Conservation (phyloP, 352 stramenopile genomes). For the Thraustochytrium striatum region DNA sequence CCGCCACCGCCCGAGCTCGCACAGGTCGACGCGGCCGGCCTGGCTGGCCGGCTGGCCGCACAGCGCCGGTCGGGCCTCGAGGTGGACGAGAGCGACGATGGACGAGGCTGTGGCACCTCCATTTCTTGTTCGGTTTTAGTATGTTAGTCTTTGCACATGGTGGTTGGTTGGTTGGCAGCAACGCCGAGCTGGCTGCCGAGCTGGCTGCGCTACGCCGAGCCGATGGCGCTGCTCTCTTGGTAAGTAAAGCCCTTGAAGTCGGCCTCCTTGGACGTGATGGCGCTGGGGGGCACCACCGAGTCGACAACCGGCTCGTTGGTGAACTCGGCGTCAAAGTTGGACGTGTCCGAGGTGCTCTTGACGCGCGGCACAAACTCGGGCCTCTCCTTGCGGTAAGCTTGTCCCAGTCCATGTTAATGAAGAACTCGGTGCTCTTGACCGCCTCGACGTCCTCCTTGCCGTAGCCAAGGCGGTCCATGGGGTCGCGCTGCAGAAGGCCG, state of each 20-base stretch:
- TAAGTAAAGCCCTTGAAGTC: constrained; percentile 52
- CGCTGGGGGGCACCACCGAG: constrained; percentile 48
- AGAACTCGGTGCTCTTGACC: constrained; percentile 83
- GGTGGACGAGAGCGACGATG: too few relatives aligned
- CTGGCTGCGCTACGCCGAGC: too few relatives aligned
- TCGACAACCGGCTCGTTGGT: constrained; percentile 56
- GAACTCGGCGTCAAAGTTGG: constrained; percentile 59
- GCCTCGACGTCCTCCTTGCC: constrained; percentile 77
- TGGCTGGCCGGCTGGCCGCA: too few relatives aligned
- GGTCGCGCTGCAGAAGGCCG: constrained; percentile 88
- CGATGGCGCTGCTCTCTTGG: constrained; percentile 40
- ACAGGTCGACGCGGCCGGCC: too few relatives aligned
- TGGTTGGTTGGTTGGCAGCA: too few relatives aligned
- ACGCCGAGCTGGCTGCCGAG: too few relatives aligned
- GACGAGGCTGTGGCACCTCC: too few relatives aligned
- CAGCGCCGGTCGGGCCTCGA: too few relatives aligned
- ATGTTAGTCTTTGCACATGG: too few relatives aligned
- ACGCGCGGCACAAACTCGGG: constrained; percentile 53
- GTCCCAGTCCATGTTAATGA: constrained; percentile 81
- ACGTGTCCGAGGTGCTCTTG: constrained; percentile 51
- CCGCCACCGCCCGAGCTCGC: too few relatives aligned
- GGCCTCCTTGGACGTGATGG: not conserved
- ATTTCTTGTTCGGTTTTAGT: too few relatives aligned
- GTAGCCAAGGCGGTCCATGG: constrained; percentile 82
- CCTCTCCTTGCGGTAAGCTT: constrained; percentile 60